phyloP scores from a whole-genome alignment of 2,329 filamentous ascomycete species.

The Teratosphaeria destructans region DNA sequence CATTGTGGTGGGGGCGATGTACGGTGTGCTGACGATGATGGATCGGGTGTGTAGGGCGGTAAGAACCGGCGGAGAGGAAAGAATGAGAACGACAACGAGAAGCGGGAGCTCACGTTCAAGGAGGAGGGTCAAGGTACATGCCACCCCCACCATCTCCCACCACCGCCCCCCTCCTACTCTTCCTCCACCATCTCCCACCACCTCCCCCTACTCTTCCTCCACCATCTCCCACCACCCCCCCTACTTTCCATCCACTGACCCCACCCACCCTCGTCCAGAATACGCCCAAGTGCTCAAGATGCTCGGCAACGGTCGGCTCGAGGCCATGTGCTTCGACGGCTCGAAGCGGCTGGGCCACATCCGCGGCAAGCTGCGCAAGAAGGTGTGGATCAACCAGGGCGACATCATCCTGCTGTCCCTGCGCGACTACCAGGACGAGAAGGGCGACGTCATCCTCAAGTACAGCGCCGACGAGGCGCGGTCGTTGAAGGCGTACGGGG shows the following conservation, averaged over 20 bases:
- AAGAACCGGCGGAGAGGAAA: slow-evolving; percentile 98
- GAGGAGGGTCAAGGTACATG: slow-evolving; percentile 77
- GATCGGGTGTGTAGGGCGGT: slow-evolving; percentile 52
- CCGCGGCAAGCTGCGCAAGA: slow-evolving; percentile 96
- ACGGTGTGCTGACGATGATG: slow-evolving; percentile 31
- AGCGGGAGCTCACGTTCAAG: slow-evolving; percentile 97
- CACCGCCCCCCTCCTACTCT: background rate
- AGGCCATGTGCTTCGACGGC: slow-evolving; percentile 92
- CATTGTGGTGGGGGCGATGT: slow-evolving; percentile 4
- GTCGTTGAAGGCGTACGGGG: slow-evolving; percentile 90
- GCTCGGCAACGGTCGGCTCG: slow-evolving; percentile 88
- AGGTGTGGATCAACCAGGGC: slow-evolving; percentile 99
- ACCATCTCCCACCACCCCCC: background rate
- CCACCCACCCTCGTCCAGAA: slow-evolving; percentile 35
- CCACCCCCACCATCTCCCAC: background rate
- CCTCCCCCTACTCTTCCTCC: background rate
- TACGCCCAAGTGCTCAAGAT: slow-evolving; percentile 88
- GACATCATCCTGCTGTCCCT: slow-evolving; percentile 85
- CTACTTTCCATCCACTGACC: no score
- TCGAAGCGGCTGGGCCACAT: slow-evolving; percentile 75
- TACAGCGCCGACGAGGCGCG: slow-evolving; percentile 93
- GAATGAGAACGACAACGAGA: slow-evolving; percentile 81
- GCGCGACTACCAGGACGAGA: slow-evolving; percentile 88
- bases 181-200: background rate
- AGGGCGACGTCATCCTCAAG: slow-evolving; percentile 88